Conservation (phyloP, 2,329 filamentous ascomycete genomes). For the Penicillium fuscoglaucum region DNA sequence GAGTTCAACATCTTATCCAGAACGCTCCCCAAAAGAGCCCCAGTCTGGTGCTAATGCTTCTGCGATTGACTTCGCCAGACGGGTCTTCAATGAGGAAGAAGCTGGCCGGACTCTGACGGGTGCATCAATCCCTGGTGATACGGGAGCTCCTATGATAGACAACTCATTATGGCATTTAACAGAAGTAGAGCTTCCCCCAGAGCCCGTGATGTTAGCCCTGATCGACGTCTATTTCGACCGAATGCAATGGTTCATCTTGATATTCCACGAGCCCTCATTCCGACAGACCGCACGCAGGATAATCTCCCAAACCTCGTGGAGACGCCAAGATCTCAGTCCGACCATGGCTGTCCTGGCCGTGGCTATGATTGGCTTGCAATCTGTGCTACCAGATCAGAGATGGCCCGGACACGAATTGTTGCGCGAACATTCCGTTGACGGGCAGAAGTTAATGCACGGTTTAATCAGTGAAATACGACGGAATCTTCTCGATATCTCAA, state of each 20-base stretch:
- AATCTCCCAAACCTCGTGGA: constrained; percentile 14
- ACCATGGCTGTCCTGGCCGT: constrained; percentile 19
- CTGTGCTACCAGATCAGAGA: constrained; percentile 16
- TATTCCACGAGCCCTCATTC: constrained; percentile 20
- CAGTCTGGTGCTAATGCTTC: constrained; percentile 22
- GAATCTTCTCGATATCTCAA: constrained; percentile 20
- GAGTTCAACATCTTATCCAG: background rate
- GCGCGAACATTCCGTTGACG: constrained; percentile 1
- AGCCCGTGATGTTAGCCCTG: constrained; percentile 14
- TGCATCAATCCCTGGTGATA: constrained; percentile 19
- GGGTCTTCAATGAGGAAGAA: constrained; percentile 22
- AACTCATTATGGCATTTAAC: constrained; percentile 18
- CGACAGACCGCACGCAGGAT: constrained; percentile 12
- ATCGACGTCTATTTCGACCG: constrained; percentile 26
- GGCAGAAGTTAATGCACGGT: constrained; percentile 4
- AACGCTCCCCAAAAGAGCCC: constrained; percentile 11
- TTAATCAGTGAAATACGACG: constrained; percentile 14
- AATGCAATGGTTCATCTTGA: constrained; percentile 25
- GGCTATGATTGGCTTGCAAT: constrained; percentile 21
- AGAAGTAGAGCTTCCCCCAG: constrained; percentile 17
- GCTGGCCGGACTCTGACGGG: constrained; percentile 17
- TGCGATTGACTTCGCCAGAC: constrained; percentile 23
- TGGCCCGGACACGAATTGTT: constrained; percentile 19
- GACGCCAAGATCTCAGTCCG: constrained; percentile 17
- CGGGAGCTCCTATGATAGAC: constrained; percentile 8